Conservation (phyloP, 768 basidiomycete species). For the Suillus plorans region DNA sequence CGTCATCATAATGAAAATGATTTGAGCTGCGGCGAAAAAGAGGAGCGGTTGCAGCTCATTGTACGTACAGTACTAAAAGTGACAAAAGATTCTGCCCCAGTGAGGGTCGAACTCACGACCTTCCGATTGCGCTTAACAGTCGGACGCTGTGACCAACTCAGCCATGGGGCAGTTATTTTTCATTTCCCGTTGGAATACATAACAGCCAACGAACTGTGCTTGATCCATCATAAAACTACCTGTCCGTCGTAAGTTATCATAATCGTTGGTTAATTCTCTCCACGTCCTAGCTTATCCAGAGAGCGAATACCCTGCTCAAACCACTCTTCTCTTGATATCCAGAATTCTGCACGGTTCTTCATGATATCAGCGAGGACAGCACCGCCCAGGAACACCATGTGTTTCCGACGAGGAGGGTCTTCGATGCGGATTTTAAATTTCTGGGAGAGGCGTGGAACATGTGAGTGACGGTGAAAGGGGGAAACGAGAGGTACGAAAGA, state of each 20-base stretch:
- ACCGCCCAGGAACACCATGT: constrained; percentile 99
- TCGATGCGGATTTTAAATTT: constrained; percentile 99
- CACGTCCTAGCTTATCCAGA: constrained; percentile 84
- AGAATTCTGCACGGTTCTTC: constrained; percentile 93
- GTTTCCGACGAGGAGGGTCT: constrained; percentile 96
- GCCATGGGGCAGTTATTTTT: constrained; percentile 43
- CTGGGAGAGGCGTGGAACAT: constrained; percentile 38
- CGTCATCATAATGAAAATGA: neutral
- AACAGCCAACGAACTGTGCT: neutral
- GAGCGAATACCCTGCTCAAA: constrained; percentile 82
- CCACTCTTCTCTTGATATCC: constrained; percentile 95
- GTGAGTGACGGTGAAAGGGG: neutral
- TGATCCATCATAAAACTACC: constrained; percentile 3
- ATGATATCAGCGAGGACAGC: constrained; percentile 99
- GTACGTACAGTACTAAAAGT: neutral
- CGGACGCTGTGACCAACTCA: constrained; percentile 53
- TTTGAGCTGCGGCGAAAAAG: neutral
- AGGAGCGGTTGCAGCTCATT: neutral
- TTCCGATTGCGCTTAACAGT: constrained; percentile 47
- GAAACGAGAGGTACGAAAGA: constrained; percentile 16
- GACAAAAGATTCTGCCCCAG: constrained; percentile 39
- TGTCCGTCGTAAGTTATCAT: constrained; percentile 6
- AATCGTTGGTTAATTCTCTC: constrained; percentile 38
- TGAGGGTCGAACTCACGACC: constrained; percentile 56
- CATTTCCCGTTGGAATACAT: neutral